These are phyloP conservation scores for Botryotinia calthae DNA, from an alignment of 2,329 filamentous ascomycete genomes.

Conservation along the genomic window DNA sequence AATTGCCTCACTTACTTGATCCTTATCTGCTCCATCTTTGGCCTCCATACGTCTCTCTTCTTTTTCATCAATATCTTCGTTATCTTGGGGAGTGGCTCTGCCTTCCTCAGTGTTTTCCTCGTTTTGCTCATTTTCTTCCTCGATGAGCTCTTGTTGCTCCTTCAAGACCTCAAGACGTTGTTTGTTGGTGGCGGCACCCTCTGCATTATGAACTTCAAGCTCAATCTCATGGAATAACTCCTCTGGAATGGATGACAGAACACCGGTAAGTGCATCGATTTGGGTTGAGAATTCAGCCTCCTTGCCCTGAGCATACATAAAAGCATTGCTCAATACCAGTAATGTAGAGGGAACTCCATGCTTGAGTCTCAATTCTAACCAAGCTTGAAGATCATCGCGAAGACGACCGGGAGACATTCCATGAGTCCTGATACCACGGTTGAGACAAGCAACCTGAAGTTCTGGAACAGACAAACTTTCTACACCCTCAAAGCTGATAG, in stretches of 20 bases:
- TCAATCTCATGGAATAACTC: constrained; percentile 99
- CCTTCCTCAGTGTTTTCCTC: constrained; percentile 74
- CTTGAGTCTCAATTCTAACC: constrained; percentile 89
- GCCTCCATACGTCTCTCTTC: constrained; percentile 65
- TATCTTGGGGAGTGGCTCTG: constrained; percentile 74
- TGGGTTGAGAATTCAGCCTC: constrained; percentile 81
- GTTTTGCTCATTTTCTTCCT: constrained; percentile 93
- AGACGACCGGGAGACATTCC: constrained; percentile 86
- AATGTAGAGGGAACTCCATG: constrained; percentile 96
- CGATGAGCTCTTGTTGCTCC: constrained; percentile 97
- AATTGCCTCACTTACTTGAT: constrained; percentile 52
- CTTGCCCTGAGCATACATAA: constrained; percentile 88
- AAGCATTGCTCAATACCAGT: constrained; percentile 92
- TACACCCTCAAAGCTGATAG: constrained; percentile 90
- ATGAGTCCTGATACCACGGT: constrained; percentile 87
- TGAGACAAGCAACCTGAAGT: constrained; percentile 87
- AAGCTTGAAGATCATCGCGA: constrained; percentile 85
- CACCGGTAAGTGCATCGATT: constrained; percentile 88
- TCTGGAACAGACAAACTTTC: constrained; percentile 91
- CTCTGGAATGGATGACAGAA: constrained; percentile 91
- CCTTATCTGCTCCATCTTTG: constrained; percentile 46
- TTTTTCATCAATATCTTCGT: constrained; percentile 92
- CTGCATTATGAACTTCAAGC: constrained; percentile 93
- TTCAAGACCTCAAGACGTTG: constrained; percentile 96
- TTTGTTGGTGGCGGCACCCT: constrained; percentile 97